Evolutionary conservation across 2,329 filamentous ascomycete genomes (phyloP).

Genomic region (Fusarium proliferatum): DNA sequence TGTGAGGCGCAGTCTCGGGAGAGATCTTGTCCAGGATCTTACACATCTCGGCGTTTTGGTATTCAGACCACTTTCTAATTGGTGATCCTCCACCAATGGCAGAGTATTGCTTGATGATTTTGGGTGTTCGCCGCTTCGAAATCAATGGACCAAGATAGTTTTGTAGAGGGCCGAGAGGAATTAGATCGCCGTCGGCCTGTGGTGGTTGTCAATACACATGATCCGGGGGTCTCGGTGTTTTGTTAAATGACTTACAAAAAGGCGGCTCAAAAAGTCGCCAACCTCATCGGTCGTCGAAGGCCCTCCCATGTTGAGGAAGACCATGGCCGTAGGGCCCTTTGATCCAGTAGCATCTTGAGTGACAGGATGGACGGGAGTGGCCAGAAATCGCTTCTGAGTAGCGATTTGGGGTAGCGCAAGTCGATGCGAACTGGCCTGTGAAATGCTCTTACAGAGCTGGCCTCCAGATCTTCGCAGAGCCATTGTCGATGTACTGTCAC

Average conservation of each 20-base stretch:
- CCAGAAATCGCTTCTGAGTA: constrained; percentile 49
- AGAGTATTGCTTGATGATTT: constrained; percentile 95
- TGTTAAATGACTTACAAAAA: constrained; percentile 77
- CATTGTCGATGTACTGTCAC: constrained; percentile 41
- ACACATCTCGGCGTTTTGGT: constrained; percentile 95
- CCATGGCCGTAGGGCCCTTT: constrained; percentile 93
- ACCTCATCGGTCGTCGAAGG: constrained; percentile 91
- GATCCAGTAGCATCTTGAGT: constrained; percentile 78
- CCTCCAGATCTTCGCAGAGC: constrained; percentile 47
- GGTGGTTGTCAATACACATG: constrained; percentile 24
- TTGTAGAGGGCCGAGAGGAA: constrained; percentile 93
- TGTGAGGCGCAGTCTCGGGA: constrained; percentile 94
- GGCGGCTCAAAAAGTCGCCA: constrained; percentile 84
- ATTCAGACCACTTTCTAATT: constrained; percentile 97
- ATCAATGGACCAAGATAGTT: constrained; percentile 91
- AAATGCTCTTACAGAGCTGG: constrained; percentile 46
- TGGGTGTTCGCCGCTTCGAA: constrained; percentile 86
- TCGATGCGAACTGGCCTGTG: constrained; percentile 42
- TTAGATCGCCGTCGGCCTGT: constrained; percentile 91
- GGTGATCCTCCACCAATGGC: constrained; percentile 97
- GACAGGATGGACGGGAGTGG: constrained; percentile 73
- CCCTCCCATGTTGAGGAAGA: constrained; percentile 99
- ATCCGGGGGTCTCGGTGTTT: neutral
- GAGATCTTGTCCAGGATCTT: constrained; percentile 92
- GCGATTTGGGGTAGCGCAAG: constrained; percentile 47